Percentiles rank a stretch among this genome's conserved stretches.
phyloP scores from a whole-genome alignment of 257 asterid species.

The Agastache rugosa region DNA sequence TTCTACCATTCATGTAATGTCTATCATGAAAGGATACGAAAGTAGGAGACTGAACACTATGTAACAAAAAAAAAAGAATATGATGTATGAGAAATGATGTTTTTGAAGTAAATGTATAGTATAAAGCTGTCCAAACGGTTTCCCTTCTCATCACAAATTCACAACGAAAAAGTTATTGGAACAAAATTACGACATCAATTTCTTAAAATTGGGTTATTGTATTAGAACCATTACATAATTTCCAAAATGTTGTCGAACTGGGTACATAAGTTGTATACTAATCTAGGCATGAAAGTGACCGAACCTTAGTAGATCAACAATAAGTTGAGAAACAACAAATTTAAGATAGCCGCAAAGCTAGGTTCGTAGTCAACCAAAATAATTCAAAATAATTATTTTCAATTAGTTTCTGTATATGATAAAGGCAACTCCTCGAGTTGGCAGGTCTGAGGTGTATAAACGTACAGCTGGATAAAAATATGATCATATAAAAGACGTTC shows the following conservation, averaged over 20 bases:
- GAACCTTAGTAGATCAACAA: background rate
- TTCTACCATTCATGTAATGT: too few relatives aligned
- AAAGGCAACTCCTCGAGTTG: constrained; percentile 16
- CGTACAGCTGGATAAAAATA: background rate
- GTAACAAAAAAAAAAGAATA: too few relatives aligned
- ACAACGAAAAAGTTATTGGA: background rate
- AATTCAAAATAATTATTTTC: background rate
- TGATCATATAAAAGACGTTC: background rate
- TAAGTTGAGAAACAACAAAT: background rate
- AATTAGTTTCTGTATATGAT: background rate
- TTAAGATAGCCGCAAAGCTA: constrained; percentile 13
- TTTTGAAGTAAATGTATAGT: too few relatives aligned
- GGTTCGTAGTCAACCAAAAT: constrained; percentile 3
- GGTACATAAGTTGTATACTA: background rate
- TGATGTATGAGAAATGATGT: too few relatives aligned
- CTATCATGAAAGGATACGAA: too few relatives aligned
- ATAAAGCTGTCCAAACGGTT: background rate
- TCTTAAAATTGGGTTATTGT: background rate
- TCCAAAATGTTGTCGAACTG: background rate
- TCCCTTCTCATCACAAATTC: background rate
- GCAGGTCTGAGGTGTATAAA: background rate
- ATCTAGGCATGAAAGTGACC: background rate
- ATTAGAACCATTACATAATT: background rate
- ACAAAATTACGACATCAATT: background rate
- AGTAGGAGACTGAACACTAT: too few relatives aligned